A percentile compares a stretch with the other conserved stretches of the same genome.
Evolutionary conservation across 106 monocot species (phyloP).

Genomic region (Dioscorea alata): DNA sequence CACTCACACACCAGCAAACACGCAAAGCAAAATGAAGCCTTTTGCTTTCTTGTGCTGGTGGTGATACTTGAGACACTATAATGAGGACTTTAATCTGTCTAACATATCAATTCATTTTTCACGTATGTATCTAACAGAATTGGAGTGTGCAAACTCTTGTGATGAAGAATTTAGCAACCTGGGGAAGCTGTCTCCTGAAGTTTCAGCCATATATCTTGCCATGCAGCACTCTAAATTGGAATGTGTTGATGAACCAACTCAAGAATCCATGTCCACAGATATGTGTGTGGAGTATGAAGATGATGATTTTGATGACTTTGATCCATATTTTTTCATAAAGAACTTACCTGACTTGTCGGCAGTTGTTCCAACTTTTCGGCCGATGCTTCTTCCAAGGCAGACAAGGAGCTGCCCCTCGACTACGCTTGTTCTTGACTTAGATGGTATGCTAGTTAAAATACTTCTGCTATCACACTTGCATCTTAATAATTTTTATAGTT

Average conservation of each 20-base stretch:
- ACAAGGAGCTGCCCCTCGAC: constrained; percentile 97
- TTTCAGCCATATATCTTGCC: constrained; percentile 88
- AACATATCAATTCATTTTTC: too few species aligned
- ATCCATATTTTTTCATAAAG: constrained; percentile 90
- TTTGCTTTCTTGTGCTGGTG: too few species aligned
- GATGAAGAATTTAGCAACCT: constrained; percentile 45
- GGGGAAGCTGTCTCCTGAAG: constrained; percentile 72
- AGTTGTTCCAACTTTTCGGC: constrained; percentile 86
- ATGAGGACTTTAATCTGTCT: too few species aligned
- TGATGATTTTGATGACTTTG: constrained; percentile 87
- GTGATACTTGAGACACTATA: too few species aligned
- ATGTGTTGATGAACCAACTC: constrained; percentile 78
- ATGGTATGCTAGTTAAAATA: constrained; percentile 49
- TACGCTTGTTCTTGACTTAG: constrained; percentile 94
- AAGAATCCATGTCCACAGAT: constrained; percentile 64
- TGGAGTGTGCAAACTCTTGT: background rate
- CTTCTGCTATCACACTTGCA: background rate
- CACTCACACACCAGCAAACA: too few species aligned
- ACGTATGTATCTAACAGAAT: too few species aligned
- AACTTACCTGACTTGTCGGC: constrained; percentile 77
- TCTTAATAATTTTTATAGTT: background rate
- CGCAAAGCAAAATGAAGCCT: too few species aligned
- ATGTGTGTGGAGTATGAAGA: constrained; percentile 56
- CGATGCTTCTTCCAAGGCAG: constrained; percentile 83
- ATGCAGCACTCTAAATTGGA: constrained; percentile 89